These are phyloP conservation scores for Chloropicon primus DNA, from an alignment of 139 green algal genomes.

Conservation along the genomic window DNA sequence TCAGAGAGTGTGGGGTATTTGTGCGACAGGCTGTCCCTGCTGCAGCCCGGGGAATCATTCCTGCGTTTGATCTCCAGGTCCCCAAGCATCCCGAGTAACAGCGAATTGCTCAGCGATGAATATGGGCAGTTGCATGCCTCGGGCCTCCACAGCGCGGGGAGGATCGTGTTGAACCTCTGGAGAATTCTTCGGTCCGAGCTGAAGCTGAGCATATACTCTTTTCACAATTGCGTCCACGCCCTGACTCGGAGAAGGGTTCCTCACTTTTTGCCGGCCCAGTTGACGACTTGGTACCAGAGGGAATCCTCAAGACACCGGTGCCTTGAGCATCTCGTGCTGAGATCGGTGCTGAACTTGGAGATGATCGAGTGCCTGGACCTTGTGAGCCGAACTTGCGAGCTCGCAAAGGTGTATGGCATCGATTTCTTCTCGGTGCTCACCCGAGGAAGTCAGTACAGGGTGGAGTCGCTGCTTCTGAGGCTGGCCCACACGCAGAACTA, in stretches of 20 bases:
- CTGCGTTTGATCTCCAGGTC: slow-evolving; percentile 3
- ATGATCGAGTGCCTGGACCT: slow-evolving; percentile 84
- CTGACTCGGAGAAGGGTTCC: slow-evolving; percentile 69
- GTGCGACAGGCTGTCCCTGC: slow-evolving; percentile 38
- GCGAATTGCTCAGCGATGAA: slow-evolving; percentile 37
- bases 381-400: slow-evolving; percentile 66
- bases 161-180: slow-evolving; percentile 94
- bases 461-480: slow-evolving; percentile 84
- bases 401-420: slow-evolving; percentile 88
- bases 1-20: slow-evolving; percentile 72
- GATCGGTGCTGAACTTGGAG: slow-evolving; percentile 45
- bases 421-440: slow-evolving; percentile 77
- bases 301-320: slow-evolving; percentile 31
- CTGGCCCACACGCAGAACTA: slow-evolving; percentile 91
- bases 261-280: slow-evolving; percentile 31
- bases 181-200: slow-evolving; percentile 51
- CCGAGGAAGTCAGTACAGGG: slow-evolving; percentile 69
- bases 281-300: slow-evolving; percentile 65
- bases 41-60: not conserved
- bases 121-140: slow-evolving; percentile 55
- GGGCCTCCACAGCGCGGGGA: slow-evolving; percentile 44
- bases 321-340: slow-evolving; percentile 21
- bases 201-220: slow-evolving; percentile 70
- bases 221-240: slow-evolving; percentile 57
- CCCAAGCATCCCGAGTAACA: not conserved